Percentiles rank a stretch among this genome's conserved stretches.
phyloP scores from a whole-genome alignment of 2,329 filamentous ascomycete genomes.

The Colletotrichum noveboracense region DNA sequence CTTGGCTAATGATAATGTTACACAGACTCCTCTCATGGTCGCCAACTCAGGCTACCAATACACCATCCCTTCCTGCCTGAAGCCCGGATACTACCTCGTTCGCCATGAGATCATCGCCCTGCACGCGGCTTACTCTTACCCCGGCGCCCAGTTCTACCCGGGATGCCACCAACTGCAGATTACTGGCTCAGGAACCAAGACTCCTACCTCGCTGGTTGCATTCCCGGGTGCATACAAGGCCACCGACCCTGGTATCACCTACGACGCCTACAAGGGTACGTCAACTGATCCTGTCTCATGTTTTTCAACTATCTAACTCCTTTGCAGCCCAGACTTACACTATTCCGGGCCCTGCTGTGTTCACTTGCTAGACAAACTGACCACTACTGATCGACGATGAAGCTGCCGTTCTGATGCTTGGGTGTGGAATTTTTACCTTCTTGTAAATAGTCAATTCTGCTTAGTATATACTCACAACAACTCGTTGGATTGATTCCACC shows the following conservation, averaged over 20 bases:
- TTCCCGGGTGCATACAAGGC: slow-evolving; percentile 60
- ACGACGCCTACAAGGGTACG: slow-evolving; percentile 54
- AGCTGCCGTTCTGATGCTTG: background rate
- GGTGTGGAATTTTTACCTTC: background rate
- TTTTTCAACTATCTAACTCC: slow-evolving; percentile 46
- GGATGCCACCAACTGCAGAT: slow-evolving; percentile 64
- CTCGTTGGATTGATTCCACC: background rate
- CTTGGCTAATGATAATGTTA: background rate
- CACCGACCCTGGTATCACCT: slow-evolving; percentile 56
- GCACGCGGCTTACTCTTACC: slow-evolving; percentile 52
- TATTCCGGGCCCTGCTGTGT: slow-evolving; percentile 52
- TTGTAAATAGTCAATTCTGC: background rate
- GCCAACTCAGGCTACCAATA: slow-evolving; percentile 50
- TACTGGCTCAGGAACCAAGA: slow-evolving; percentile 50
- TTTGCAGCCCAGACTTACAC: slow-evolving; percentile 37
- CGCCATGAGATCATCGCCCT: slow-evolving; percentile 64
- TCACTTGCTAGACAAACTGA: slow-evolving; percentile 41
- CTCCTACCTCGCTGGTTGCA: slow-evolving; percentile 46
- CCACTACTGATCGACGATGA: fast-evolving
- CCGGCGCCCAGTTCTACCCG: slow-evolving; percentile 63
- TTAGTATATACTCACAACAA: background rate
- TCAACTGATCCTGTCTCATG: slow-evolving; percentile 34
- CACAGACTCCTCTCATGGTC: slow-evolving; percentile 46
- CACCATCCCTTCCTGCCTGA: slow-evolving; percentile 59
- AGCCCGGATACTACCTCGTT: slow-evolving; percentile 61